Conservation (phyloP, 2,329 filamentous ascomycete genomes). For the Parastagonospora avenae region DNA sequence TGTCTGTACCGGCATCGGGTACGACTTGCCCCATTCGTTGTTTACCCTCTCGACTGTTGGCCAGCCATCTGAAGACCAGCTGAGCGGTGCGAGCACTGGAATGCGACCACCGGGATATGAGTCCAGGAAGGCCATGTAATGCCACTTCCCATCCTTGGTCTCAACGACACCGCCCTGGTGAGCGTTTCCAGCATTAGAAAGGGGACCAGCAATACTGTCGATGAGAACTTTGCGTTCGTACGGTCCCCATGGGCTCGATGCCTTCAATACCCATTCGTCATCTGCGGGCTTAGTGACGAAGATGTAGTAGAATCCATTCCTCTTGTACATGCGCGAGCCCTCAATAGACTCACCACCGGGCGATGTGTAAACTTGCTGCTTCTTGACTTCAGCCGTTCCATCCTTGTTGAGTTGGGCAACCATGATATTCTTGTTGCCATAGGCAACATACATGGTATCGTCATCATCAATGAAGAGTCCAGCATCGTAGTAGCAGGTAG, state of each 20-base stretch:
- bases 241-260: slow-evolving; percentile 58
- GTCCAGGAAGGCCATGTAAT: slow-evolving; percentile 63
- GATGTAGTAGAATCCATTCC: slow-evolving; percentile 62
- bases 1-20: slow-evolving; percentile 44
- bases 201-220: slow-evolving; percentile 50
- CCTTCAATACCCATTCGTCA: slow-evolving; percentile 57
- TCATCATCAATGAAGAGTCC: slow-evolving; percentile 64
- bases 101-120: slow-evolving; percentile 62
- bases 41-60: slow-evolving; percentile 52
- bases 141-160: slow-evolving; percentile 60
- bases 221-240: slow-evolving; percentile 56
- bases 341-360: slow-evolving; percentile 53
- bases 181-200: slow-evolving; percentile 53
- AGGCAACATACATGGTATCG: slow-evolving; percentile 64
- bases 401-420: slow-evolving; percentile 60
- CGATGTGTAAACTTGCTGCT: slow-evolving; percentile 51
- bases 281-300: slow-evolving; percentile 55
- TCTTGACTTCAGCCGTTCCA: slow-evolving; percentile 53
- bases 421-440: slow-evolving; percentile 56
- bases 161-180: slow-evolving; percentile 64
- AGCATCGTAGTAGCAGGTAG: slow-evolving; percentile 62
- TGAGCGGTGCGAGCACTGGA: slow-evolving; percentile 62
- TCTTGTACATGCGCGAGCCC: slow-evolving; percentile 63
- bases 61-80: slow-evolving; percentile 59
- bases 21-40: slow-evolving; percentile 56